A percentile compares a stretch with the other conserved stretches of the same genome.
phyloP scores from a whole-genome alignment of 192 early-diverging fungal species.

The Kickxella alabastrina region DNA sequence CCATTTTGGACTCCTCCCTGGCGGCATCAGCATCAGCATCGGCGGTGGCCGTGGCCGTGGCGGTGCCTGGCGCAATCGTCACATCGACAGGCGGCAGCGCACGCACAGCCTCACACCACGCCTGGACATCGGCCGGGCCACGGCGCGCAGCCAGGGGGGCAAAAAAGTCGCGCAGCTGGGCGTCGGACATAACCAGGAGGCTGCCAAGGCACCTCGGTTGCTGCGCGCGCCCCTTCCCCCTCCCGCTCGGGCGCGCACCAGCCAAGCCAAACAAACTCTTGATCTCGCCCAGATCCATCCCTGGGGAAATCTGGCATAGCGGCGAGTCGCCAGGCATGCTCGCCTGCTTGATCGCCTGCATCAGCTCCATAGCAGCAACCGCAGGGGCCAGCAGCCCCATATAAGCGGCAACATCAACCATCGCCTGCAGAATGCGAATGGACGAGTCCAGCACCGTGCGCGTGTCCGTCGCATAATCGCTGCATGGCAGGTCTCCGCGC shows the following conservation, averaged over 20 bases:
- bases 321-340: conserved; percentile 73
- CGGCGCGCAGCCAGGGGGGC: too few species aligned
- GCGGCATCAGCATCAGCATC: not conserved
- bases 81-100: conserved; percentile 33
- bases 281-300: conserved; percentile 23
- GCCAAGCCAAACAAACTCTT: too few species aligned
- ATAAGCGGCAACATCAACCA: conserved; percentile 82
- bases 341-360: conserved; percentile 94
- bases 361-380: conserved; percentile 72
- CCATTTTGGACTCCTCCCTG: conserved; percentile 9
- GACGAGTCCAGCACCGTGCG: conserved; percentile 87
- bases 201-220: conserved; percentile 25
- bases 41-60: not conserved
- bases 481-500: conserved; percentile 73
- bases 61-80: conserved; percentile 5
- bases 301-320: conserved; percentile 62
- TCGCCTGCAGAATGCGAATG: conserved; percentile 89
- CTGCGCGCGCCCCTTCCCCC: not conserved
- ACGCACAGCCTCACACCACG: conserved; percentile 37
- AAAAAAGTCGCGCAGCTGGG: conserved; percentile 17
- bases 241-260: conserved; percentile 20
- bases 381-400: conserved; percentile 62
- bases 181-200: conserved; percentile 38
- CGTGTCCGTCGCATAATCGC: conserved; percentile 91
- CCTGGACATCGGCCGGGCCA: too few species aligned